Base-by-base conservation (phyloP, 176 grass and related monocot genomes). In the Aegilops tauschii region DNA sequence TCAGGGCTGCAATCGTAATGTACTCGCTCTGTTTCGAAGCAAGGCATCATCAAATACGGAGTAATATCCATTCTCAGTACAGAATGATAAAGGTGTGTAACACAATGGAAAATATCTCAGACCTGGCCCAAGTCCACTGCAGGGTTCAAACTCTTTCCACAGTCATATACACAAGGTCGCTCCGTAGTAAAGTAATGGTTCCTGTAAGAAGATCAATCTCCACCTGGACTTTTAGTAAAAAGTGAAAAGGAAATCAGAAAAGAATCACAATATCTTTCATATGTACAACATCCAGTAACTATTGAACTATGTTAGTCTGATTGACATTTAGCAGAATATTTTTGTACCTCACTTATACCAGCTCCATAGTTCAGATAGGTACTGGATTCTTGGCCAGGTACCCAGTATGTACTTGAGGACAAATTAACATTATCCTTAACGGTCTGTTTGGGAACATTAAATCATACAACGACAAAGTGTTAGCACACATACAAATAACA, bases 121-220 rank as follows among this genome's bases (percentile, higher is more conserved):
- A 91, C 91, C 91, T 95, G 93, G 39, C 93, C 93, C 37, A 95
- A 84, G 83, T 95, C 93, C 18, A 93, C 86, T 29, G 90, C 93
- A 89, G 90, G 93, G 61, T 95, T 95, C 81, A 95, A 80, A 52
- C 93, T 95, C 81, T 85, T 85, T 14, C 93, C 93, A 83, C 86
- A 95, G 77, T 95, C 93, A 85, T 95, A 85, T 95, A 95, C 23
- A 81, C 21, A 72, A 42, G 40, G 40, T 42, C 9, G 2, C 40
- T 42, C 9, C 40, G 40, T 42, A 42, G 40, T 11, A 42, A 42
- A 42, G 40, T 42, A 42, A 42, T 42, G 9, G 9, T 2, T 42
- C 40, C 40, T 42, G 40, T 42, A 42, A 42, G 40, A 42, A 42
- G 9, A 42, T 42, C 40, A 42, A 42, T 42, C 40, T 42, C 40